Evolutionary conservation across 352 stramenopile genomes (phyloP), one percentile per base, ranked within the genome.

Genomic region (Halophytophthora batemanensis): DNA sequence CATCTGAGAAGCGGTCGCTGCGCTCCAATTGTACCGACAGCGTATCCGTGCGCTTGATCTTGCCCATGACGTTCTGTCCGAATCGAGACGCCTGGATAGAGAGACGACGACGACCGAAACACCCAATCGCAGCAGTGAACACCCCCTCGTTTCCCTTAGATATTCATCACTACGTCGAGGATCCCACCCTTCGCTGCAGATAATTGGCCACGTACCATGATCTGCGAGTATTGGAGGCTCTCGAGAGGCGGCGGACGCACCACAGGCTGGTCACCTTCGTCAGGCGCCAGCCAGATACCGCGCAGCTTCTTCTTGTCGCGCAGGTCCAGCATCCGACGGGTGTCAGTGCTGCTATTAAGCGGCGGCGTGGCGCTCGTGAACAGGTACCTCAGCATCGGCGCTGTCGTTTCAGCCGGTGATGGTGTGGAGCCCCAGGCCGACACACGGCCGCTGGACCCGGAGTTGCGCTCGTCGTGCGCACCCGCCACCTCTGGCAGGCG

Each of bases 261-360:
- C 28, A 88, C 69, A 25, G 78, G 61, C 50, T 85, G 72, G 38
- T 22, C 45, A 81, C 77, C 77, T 85, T 88, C 72, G 34, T 86
- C 77, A 3, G 77, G 74, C 38, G 72, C 65, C 13, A 88, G 68
- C 77, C 77, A 88, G 47, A 88, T 83, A 36, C 64, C 77, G 0
- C 71, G 70, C 41, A 88, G 59, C 36, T 85, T 88, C 59, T 83
- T 77, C 63, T 82, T 85, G 54, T 86, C 71, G 7, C 74, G 70
- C 44, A 86, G 41, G 56, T 85, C 71, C 7, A 86, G 48, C 18
- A 64, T 64, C 13, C 73, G 33, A 39, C 61, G 53, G 17, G 60
- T 45, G 40, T 58, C 50, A 28, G 50, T 19, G 11, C 50, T 36
- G 22, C 42, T 33, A 33, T 53, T 50, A 33, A 45, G 14, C 2